phyloP scores from a whole-genome alignment of 352 stramenopile species.

The Phytophthora hybrid region DNA sequence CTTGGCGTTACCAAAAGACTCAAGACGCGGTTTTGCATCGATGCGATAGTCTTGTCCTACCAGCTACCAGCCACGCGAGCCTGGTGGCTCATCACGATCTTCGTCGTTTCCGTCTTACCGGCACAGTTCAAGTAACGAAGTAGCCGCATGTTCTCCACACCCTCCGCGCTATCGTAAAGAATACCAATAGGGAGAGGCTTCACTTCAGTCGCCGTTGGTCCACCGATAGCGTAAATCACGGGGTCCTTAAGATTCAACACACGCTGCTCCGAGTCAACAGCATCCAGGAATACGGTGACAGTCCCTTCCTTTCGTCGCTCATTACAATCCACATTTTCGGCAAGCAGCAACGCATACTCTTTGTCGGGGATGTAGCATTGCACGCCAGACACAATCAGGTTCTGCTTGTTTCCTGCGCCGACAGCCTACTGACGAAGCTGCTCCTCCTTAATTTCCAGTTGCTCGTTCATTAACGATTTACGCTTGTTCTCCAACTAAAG shows the following conservation, averaged over 20 bases:
- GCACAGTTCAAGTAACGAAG: conserved; percentile 92
- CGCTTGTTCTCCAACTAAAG: conserved; percentile 90
- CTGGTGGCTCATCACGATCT: conserved; percentile 93
- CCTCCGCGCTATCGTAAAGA: conserved; percentile 75
- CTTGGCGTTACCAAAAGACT: conserved; percentile 96
- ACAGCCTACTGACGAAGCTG: conserved; percentile 67
- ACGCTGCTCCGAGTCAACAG: conserved; percentile 67
- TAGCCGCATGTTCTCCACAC: conserved; percentile 88
- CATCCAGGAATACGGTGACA: conserved; percentile 77
- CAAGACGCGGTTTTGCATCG: conserved; percentile 92
- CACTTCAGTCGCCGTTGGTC: conserved; percentile 78
- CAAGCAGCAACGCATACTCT: conserved; percentile 85
- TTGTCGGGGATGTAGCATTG: conserved; percentile 92
- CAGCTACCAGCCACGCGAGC: conserved; percentile 82
- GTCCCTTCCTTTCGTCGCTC: conserved; percentile 83
- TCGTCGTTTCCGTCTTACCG: conserved; percentile 98
- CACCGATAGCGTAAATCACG: conserved; percentile 85
- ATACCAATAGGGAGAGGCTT: conserved; percentile 88
- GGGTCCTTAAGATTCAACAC: conserved; percentile 86
- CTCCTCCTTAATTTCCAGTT: conserved; percentile 84
- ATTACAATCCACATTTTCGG: conserved; percentile 87
- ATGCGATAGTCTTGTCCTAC: conserved; percentile 92
- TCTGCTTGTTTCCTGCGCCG: conserved; percentile 78
- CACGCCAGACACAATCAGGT: conserved; percentile 88
- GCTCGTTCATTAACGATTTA: conserved; percentile 84